Conservation (phyloP, 306 rosid species). For the Dalbergia oliveri region DNA sequence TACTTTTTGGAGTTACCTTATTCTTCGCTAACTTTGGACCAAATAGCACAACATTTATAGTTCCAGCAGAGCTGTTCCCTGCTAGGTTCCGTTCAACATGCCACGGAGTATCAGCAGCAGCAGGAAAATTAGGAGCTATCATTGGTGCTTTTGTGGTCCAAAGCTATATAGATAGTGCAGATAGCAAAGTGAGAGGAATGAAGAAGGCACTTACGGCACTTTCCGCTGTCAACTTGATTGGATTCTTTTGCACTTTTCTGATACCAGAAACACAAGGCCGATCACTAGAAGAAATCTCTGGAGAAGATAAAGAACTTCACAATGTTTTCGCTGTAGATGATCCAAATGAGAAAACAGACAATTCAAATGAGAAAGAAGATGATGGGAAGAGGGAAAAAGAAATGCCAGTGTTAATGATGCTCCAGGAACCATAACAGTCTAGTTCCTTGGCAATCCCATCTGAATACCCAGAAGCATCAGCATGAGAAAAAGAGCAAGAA, state of each 20-base stretch:
- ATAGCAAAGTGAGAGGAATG: neutral
- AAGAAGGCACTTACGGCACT: conserved; percentile 53
- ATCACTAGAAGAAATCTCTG: conserved; percentile 67
- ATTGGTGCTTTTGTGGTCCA: conserved; percentile 72
- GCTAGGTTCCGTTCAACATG: conserved; percentile 73
- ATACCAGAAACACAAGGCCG: conserved; percentile 71
- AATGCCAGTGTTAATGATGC: conserved; percentile 39
- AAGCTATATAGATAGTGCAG: conserved; percentile 30
- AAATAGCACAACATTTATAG: conserved; percentile 71
- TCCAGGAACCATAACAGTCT: conserved; percentile 37
- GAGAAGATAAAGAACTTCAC: conserved; percentile 50
- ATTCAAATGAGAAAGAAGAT: conserved; percentile 14
- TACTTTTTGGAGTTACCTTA: conserved; percentile 66
- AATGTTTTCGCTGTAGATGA: neutral
- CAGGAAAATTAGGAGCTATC: conserved; percentile 70
- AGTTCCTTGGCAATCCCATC: conserved; percentile 20
- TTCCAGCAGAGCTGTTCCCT: conserved; percentile 72
- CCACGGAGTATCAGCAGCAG: conserved; percentile 73
- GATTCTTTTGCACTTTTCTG: conserved; percentile 65
- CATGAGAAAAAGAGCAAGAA: conserved; percentile 30
- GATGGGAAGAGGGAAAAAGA: conserved; percentile 37
- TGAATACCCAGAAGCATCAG: conserved; percentile 25
- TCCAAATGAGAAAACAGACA: conserved; percentile 19
- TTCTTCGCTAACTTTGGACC: conserved; percentile 91
- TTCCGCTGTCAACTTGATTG: conserved; percentile 53